phyloP scores from a whole-genome alignment of 306 rosid species.

The Sechiopsis laciniata region DNA sequence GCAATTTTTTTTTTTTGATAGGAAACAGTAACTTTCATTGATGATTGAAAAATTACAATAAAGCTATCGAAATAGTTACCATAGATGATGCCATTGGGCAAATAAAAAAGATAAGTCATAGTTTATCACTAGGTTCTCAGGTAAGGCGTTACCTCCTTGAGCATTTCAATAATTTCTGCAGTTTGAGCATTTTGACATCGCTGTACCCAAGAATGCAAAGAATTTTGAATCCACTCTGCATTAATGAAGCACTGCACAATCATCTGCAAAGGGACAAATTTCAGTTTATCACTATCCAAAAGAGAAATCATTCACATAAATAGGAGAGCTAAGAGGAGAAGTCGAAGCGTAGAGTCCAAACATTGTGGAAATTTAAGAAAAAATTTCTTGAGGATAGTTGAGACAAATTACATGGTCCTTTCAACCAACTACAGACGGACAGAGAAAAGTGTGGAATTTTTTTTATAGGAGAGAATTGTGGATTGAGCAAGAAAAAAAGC shows the following conservation, averaged over 20 bases:
- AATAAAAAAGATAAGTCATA: too few species aligned
- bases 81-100: too few species aligned
- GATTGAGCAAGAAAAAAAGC: slow-evolving; percentile 6
- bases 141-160: slow-evolving; percentile 65
- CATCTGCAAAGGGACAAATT: slow-evolving; percentile 49
- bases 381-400: neutral
- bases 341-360: neutral
- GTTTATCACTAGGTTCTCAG: neutral
- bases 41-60: too few species aligned
- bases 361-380: neutral
- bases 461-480: neutral
- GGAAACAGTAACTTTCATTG: too few species aligned
- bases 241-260: slow-evolving; percentile 53
- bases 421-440: slow-evolving; percentile 6
- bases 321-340: neutral
- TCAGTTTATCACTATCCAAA: slow-evolving; percentile 24
- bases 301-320: slow-evolving; percentile 4
- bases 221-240: slow-evolving; percentile 59
- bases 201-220: slow-evolving; percentile 65
- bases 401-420: neutral
- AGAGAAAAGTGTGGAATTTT: neutral
- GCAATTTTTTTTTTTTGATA: too few species aligned
- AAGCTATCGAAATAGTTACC: too few species aligned
- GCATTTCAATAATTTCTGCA: slow-evolving; percentile 72
- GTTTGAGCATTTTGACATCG: slow-evolving; percentile 66